These are phyloP conservation scores for Nemania sp. DNA, from an alignment of 2,329 filamentous ascomycete genomes.

Conservation along the genomic window DNA sequence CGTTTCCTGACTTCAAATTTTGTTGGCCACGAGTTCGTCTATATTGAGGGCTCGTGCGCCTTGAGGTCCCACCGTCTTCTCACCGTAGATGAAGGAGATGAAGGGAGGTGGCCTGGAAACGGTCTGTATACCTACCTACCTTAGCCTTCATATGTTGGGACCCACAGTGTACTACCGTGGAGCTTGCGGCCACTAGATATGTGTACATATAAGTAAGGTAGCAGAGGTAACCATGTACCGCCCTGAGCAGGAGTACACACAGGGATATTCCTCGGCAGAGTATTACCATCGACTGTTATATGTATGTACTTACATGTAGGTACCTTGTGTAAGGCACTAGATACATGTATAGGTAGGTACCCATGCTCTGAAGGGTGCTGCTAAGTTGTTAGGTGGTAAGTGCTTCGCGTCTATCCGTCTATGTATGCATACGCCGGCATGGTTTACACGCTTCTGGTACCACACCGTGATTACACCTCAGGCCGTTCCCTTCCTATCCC, in stretches of 20 bases:
- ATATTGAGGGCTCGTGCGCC: constrained; percentile 6
- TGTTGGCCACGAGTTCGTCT: neutral
- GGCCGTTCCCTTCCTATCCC: neutral
- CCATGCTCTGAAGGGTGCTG: neutral
- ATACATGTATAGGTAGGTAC: neutral
- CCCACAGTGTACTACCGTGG: too few relatives aligned
- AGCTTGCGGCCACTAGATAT: too few relatives aligned
- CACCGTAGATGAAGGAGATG: neutral
- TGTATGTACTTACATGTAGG: neutral
- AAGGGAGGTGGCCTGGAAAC: constrained; percentile 4
- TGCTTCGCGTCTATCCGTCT: too few relatives aligned
- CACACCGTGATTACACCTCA: constrained; percentile 7
- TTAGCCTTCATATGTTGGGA: too few relatives aligned
- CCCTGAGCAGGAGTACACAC: too few relatives aligned
- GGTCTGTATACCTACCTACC: neutral
- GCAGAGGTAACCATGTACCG: too few relatives aligned
- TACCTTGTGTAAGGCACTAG: neutral
- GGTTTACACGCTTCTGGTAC: neutral
- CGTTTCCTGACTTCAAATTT: neutral
- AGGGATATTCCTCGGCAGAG: too few relatives aligned
- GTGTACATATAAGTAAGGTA: too few relatives aligned
- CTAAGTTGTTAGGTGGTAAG: neutral
- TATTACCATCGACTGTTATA: neutral
- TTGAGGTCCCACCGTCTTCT: constrained; percentile 9
- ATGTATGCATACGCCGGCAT: constrained; percentile 1